Evolutionary conservation across 75 land plant species (phyloP).

Genomic region (Pinus tabuliformis): DNA sequence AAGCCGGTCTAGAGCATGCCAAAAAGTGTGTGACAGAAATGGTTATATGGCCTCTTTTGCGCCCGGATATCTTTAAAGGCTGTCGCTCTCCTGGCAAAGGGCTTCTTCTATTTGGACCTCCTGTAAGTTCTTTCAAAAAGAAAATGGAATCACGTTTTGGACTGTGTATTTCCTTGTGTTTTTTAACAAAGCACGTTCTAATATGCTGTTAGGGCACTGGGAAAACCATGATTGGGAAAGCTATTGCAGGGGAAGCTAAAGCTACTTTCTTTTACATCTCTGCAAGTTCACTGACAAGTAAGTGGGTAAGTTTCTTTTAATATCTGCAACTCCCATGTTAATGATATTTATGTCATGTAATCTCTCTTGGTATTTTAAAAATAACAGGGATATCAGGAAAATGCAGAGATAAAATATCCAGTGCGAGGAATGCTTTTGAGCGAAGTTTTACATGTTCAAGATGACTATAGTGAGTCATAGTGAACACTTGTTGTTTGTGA

Average conservation of each 20-base stretch:
- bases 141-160: background rate
- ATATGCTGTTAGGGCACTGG: conserved; percentile 81
- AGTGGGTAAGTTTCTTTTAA: conserved; percentile 72
- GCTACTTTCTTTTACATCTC: conserved; percentile 99
- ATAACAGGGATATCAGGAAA: background rate
- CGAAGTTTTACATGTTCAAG: background rate
- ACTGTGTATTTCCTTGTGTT: background rate
- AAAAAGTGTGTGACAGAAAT: conserved; percentile 98
- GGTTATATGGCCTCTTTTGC: conserved; percentile 98
- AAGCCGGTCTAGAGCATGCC: conserved; percentile 99
- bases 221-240: conserved; percentile 99
- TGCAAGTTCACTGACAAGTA: conserved; percentile 99
- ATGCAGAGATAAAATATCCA: background rate
- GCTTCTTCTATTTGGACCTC: conserved; percentile 98
- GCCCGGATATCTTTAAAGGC: conserved; percentile 96
- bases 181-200: background rate
- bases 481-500: background rate
- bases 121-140: conserved; percentile 56
- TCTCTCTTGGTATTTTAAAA: too few species aligned
- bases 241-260: conserved; percentile 99
- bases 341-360: too few species aligned
- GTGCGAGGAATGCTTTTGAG: background rate
- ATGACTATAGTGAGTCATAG: background rate
- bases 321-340: background rate
- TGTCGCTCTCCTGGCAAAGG: conserved; percentile 99